Evolutionary conservation across 75 land plant species (phyloP).

Genomic region (Sequoiadendron giganteum): DNA sequence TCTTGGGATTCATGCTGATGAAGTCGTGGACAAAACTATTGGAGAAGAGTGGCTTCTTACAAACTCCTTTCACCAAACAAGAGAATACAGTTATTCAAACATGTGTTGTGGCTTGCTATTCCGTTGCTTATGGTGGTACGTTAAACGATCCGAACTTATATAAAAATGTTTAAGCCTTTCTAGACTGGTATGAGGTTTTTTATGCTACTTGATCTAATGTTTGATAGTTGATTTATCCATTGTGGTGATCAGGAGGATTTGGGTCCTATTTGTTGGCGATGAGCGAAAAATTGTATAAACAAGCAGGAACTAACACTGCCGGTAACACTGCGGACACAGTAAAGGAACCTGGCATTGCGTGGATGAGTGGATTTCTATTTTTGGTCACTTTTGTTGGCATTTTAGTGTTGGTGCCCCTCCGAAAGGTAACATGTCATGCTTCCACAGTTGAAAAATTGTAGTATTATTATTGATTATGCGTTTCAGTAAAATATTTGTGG

Average conservation of each 20-base stretch:
- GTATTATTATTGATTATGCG: background rate
- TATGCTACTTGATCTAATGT: too few relatives aligned
- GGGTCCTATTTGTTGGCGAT: slow-evolving; percentile 38
- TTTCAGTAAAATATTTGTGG: background rate
- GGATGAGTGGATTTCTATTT: slow-evolving; percentile 35
- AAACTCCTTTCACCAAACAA: slow-evolving; percentile 50
- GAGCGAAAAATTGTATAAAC: slow-evolving; percentile 19
- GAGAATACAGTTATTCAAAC: slow-evolving; percentile 67
- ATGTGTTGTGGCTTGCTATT: slow-evolving; percentile 56
- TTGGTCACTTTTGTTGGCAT: slow-evolving; percentile 26
- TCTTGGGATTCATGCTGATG: slow-evolving; percentile 71
- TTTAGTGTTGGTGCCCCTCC: slow-evolving; percentile 32
- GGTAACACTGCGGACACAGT: slow-evolving; percentile 18
- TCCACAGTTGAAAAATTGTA: background rate
- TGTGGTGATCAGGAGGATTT: slow-evolving; percentile 35
- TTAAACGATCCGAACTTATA: too few relatives aligned
- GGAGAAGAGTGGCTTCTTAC: slow-evolving; percentile 23
- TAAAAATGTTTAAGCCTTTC: too few relatives aligned
- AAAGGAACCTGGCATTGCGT: slow-evolving; percentile 19
- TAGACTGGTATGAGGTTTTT: too few relatives aligned
- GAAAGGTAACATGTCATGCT: slow-evolving; percentile 20
- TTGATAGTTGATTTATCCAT: background rate
- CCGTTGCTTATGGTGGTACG: slow-evolving; percentile 45
- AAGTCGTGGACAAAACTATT: slow-evolving; percentile 38
- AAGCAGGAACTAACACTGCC: background rate